Evolutionary conservation across 306 rosid genomes (phyloP), one percentile per base, ranked within the genome.

Genomic region (Lathyrus aphaca): DNA sequence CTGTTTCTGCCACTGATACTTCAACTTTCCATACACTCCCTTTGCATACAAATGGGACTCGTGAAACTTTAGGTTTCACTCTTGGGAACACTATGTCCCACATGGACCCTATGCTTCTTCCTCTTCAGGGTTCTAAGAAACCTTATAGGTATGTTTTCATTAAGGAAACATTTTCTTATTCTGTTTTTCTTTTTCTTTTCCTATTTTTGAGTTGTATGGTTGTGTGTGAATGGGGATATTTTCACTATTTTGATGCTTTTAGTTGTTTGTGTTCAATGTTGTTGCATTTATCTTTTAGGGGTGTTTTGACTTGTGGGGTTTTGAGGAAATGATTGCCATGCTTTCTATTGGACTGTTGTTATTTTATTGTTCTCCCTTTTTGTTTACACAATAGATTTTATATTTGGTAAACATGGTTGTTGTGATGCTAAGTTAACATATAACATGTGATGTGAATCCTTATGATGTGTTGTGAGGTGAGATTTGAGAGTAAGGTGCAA

Each of bases 1-100:
- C 10, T 5, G 8, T 14, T 56, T 27, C 62, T 56, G 63, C 39
- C 32, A 2, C 74, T 68, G 54, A 43, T 18, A 4, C 61, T 72
- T 70, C 68, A 19, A 82, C 74, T 79, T 84, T 86, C 65, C 90
- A 81, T 69, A 79, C 67, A 49, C 90, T 91, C 21, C 96, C 96
- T 8, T 73, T 85, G 80, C 88, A 85, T 44, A 78, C 91, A 44
- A 74, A 76, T 27, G 89, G 86, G 21, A 71, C 76, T 17, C 68
- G 88, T 14, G 88, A 86, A 78, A 86, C 83, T 9, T 59, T 86
- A 38, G 56, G 79, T 10, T 59, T 86, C 57, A 67, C 55, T 64
- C 84, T 89, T 21, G 86, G 86, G 59, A 76, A 68, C 65, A 50
- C 17, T 10, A 42, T 70, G 55, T 49, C 73, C 88, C 86, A 86